phyloP scores from a whole-genome alignment of 495 filamentous ascomycete genomes.

The Hyphodiscus hymeniophilus region DNA sequence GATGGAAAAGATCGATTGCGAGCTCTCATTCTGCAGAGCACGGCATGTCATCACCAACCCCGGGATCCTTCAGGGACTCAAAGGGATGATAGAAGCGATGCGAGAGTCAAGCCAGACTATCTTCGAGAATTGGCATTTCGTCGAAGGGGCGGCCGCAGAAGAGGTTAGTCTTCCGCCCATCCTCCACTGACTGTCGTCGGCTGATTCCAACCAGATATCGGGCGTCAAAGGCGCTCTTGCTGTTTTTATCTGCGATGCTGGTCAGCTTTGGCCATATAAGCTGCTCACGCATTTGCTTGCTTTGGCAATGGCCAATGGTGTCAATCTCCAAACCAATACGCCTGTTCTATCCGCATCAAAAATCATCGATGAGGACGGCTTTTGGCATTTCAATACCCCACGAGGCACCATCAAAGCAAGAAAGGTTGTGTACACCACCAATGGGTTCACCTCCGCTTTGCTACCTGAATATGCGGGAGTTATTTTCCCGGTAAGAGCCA shows the following conservation, averaged over 20 bases:
- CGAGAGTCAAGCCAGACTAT: neutral
- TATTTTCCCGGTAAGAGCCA: slow-evolving; percentile 35
- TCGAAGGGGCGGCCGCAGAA: neutral
- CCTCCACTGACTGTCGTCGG: too few relatives aligned
- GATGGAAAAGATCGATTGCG: slow-evolving; percentile 18
- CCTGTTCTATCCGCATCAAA: slow-evolving; percentile 18
- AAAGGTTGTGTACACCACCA: slow-evolving; percentile 41
- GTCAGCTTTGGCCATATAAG: slow-evolving; percentile 36
- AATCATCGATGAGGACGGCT: neutral
- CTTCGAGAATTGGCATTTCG: neutral
- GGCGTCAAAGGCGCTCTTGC: slow-evolving; percentile 6
- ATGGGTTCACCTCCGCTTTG: slow-evolving; percentile 37
- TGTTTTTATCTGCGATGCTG: slow-evolving; percentile 8
- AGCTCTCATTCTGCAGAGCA: slow-evolving; percentile 30
- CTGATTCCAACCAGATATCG: neutral
- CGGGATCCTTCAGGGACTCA: neutral
- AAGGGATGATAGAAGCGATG: neutral
- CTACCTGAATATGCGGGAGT: slow-evolving; percentile 35
- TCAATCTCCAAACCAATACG: slow-evolving; percentile 28
- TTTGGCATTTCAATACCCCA: slow-evolving; percentile 17
- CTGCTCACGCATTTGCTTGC: slow-evolving; percentile 1
- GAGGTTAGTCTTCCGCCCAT: neutral
- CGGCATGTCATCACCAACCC: slow-evolving; percentile 29
- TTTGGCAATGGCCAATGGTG: slow-evolving; percentile 6
- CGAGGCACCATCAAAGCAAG: slow-evolving; percentile 29